These are phyloP conservation scores for Eutypa lata DNA, from an alignment of 2,329 filamentous ascomycete genomes.

Conservation along the genomic window DNA sequence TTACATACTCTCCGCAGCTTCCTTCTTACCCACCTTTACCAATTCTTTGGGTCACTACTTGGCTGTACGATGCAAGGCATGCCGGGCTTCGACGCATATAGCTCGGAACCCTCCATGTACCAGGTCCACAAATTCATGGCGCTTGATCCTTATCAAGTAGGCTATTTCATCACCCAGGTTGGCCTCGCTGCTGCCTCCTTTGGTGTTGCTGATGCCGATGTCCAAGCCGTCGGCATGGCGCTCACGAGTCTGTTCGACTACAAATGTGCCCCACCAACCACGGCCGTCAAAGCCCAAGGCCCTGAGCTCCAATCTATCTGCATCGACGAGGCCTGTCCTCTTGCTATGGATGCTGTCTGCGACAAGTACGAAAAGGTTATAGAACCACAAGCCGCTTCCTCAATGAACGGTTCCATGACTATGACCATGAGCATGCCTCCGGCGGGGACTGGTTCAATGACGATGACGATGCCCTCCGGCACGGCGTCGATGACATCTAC, in stretches of 20 bases:
- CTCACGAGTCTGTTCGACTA: slow-evolving; percentile 50
- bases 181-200: slow-evolving; percentile 54
- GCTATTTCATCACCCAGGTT: slow-evolving; percentile 60
- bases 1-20: slow-evolving; percentile 31
- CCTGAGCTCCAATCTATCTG: slow-evolving; percentile 54
- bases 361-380: slow-evolving; percentile 35
- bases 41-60: slow-evolving; percentile 58
- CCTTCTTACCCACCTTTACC: slow-evolving; percentile 60
- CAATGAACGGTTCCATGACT: slow-evolving; percentile 7
- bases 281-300: slow-evolving; percentile 42
- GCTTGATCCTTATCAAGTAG: slow-evolving; percentile 46
- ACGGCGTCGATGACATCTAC: slow-evolving; percentile 1
- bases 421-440: neutral
- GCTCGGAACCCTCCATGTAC: slow-evolving; percentile 44
- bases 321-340: slow-evolving; percentile 46
- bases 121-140: slow-evolving; percentile 59
- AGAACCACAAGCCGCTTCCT: slow-evolving; percentile 11
- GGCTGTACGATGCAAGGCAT: slow-evolving; percentile 51
- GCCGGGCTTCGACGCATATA: slow-evolving; percentile 48
- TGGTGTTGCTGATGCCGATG: slow-evolving; percentile 53
- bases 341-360: slow-evolving; percentile 45
- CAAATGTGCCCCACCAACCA: slow-evolving; percentile 45
- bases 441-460: neutral
- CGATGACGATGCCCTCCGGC: too few relatives aligned
- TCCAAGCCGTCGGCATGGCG: slow-evolving; percentile 43